These are phyloP conservation scores for Kwoniella europaea DNA, from an alignment of 768 basidiomycete species.

Conservation along the genomic window DNA sequence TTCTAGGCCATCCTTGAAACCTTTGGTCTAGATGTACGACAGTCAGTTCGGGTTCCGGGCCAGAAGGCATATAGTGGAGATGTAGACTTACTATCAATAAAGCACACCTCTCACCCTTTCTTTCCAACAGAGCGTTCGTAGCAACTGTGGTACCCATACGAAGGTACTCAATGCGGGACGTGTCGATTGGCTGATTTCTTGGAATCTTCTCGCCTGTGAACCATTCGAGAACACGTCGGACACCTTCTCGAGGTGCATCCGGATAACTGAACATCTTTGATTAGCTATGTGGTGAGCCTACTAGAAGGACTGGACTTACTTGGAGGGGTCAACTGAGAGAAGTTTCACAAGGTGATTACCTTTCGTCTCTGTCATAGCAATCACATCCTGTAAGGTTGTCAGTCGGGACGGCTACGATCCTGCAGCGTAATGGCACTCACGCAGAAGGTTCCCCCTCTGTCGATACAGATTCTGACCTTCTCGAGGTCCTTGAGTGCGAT, in stretches of 20 bases:
- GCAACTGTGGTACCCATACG: conserved; percentile 33
- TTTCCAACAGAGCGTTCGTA: conserved; percentile 27
- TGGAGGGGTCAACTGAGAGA: conserved; percentile 21
- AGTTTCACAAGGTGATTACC: conserved; percentile 27
- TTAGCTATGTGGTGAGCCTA: not conserved
- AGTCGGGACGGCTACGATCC: not conserved
- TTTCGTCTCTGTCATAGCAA: conserved; percentile 52
- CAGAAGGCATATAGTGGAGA: not conserved
- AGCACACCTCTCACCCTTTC: conserved; percentile 29
- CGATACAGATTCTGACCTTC: conserved; percentile 29
- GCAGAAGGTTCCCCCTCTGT: conserved; percentile 80
- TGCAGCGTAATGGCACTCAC: conserved; percentile 68
- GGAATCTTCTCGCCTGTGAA: conserved; percentile 61
- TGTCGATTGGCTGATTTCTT: conserved; percentile 67
- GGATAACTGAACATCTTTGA: conserved; percentile 13
- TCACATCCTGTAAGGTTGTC: conserved; percentile 9
- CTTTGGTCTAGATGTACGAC: conserved; percentile 71
- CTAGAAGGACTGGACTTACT: conserved; percentile 3
- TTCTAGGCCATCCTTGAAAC: conserved; percentile 37
- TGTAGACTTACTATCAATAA: conserved; percentile 17
- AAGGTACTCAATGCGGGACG: conserved; percentile 23
- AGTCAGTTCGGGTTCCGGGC: conserved; percentile 65
- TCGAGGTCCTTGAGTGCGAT: conserved; percentile 24
- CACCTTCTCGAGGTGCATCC: conserved; percentile 31
- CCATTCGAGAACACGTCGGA: conserved; percentile 32